Evolutionary conservation across 768 basidiomycete genomes (phyloP).

Genomic region (Sporobolomyces roseus): DNA sequence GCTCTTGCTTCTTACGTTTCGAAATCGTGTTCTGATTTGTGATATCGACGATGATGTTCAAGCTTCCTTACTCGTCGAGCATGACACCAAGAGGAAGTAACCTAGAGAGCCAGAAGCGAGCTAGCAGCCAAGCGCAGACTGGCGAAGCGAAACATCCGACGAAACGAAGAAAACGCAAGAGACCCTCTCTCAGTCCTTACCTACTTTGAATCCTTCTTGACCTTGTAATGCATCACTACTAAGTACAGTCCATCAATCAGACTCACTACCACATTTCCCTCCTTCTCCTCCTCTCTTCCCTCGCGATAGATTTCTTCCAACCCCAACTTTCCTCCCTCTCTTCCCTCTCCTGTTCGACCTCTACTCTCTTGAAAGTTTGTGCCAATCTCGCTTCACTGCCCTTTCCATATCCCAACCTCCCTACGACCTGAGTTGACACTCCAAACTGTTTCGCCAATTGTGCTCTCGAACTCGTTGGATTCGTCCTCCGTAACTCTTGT

Average conservation of each 20-base stretch:
- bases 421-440: constrained; percentile 33
- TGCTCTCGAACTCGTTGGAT: constrained; percentile 14
- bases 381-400: constrained; percentile 15
- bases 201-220: no score
- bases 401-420: constrained; percentile 32
- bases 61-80: no score
- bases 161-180: no score
- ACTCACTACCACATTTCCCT: constrained; percentile 32
- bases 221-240: no score
- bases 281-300: constrained; percentile 35
- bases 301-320: constrained; percentile 34
- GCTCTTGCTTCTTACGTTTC: constrained; percentile 90
- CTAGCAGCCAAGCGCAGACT: no score
- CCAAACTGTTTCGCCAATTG: constrained; percentile 38
- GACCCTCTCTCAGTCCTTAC: no score
- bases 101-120: no score
- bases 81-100: no score
- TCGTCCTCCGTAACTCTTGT: constrained; percentile 19
- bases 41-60: constrained; percentile 98
- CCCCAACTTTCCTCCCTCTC: constrained; percentile 21
- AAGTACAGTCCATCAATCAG: no score
- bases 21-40: constrained; percentile 97
- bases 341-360: constrained; percentile 10
- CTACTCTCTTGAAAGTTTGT: constrained; percentile 13
- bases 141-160: no score